These are phyloP conservation scores for Jamesozyma jinghongensis DNA, from an alignment of 805 yeast species.

Conservation along the genomic window DNA sequence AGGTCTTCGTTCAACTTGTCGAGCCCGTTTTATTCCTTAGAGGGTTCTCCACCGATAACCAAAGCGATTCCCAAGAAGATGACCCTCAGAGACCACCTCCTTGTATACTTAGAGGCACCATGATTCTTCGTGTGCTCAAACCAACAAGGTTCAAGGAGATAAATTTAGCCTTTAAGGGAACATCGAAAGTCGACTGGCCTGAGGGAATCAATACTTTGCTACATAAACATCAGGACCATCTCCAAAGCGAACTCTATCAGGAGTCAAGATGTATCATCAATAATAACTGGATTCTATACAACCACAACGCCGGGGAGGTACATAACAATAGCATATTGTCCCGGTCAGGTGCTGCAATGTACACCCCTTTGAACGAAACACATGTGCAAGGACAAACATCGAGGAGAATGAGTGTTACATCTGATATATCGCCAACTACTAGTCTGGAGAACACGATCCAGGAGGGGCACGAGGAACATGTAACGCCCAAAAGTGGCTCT, in stretches of 20 bases:
- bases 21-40: conserved; percentile 72
- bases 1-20: conserved; percentile 59
- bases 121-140: conserved; percentile 56
- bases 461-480: too few species aligned
- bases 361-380: conserved; percentile 5
- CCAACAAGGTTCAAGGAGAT: conserved; percentile 61
- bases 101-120: conserved; percentile 58
- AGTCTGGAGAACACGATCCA: not conserved
- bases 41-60: conserved; percentile 51
- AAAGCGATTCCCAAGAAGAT: too few species aligned
- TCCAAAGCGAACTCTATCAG: conserved; percentile 9
- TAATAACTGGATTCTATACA: conserved; percentile 86
- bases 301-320: not conserved
- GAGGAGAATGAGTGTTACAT: not conserved
- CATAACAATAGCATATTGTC: not conserved
- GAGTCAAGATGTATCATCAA: conserved; percentile 57
- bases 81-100: conserved; percentile 2
- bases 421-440: conserved; percentile 2
- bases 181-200: conserved; percentile 83
- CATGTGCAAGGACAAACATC: not conserved
- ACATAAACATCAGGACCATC: not conserved
- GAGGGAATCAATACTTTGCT: conserved; percentile 90
- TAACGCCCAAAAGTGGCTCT: too few species aligned
- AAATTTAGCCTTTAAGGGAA: conserved; percentile 51
- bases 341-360: conserved; percentile 8